These are phyloP conservation scores for Sonneratia alba DNA, from an alignment of 345 rosid species.

Conservation along the genomic window DNA sequence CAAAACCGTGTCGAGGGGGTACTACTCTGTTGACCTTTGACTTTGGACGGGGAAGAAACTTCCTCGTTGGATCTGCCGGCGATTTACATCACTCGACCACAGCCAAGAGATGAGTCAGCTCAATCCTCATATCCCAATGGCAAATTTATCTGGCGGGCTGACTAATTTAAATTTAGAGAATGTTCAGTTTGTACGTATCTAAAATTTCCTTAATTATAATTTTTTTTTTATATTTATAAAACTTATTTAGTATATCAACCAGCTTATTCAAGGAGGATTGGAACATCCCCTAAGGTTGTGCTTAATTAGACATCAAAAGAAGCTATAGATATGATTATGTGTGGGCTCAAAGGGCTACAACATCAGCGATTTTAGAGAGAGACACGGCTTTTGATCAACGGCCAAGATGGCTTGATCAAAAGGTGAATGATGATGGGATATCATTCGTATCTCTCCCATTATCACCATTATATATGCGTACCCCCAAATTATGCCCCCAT, in stretches of 20 bases:
- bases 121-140: too few relatives aligned
- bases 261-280: too few relatives aligned
- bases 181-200: too few relatives aligned
- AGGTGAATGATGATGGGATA: neutral
- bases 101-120: too few relatives aligned
- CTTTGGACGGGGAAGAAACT: slow-evolving; percentile 6
- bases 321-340: neutral
- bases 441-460: neutral
- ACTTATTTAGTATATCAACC: too few relatives aligned
- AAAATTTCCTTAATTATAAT: too few relatives aligned
- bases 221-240: too few relatives aligned
- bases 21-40: slow-evolving; percentile 9
- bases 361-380: neutral
- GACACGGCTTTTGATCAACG: neutral
- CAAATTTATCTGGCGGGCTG: too few relatives aligned
- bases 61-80: too few relatives aligned
- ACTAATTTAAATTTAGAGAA: too few relatives aligned
- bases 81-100: too few relatives aligned
- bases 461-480: neutral
- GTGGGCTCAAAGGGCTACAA: neutral
- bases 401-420: neutral
- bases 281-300: too few relatives aligned
- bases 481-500: neutral
- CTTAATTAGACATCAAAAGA: neutral
- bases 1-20: neutral